Base-by-base conservation (phyloP, 2,329 filamentous ascomycete genomes). In the Penicillium concentricum region DNA sequence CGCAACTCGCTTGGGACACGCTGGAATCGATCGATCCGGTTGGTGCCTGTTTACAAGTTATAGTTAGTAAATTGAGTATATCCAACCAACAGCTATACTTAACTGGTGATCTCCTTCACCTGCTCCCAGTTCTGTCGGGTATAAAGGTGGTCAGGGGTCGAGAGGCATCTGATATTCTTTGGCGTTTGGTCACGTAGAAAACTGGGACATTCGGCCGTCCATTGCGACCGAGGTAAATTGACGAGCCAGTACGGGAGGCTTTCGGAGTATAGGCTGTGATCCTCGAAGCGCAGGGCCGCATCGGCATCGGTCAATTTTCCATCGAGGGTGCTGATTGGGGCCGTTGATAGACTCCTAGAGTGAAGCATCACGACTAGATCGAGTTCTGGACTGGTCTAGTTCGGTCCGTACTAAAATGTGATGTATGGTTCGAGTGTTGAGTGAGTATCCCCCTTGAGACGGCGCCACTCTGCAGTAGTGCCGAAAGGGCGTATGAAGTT, bases 11-110 rank as follows among this genome's bases (percentile, higher is more conserved):
- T 89, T 0, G 93, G 92, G 2, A 86, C 75, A 20, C 93, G 85
- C 67, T 89, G 87, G 73, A 97, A 95, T 13, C 79, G 78, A 67
- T 91, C 87, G 44, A 97, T 86, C 9, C 82, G 82, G 76, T 95
- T 92, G 44, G 78, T 77, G 16, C 67, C 82, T 84, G 57, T 24
- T 48, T 13, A 37, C 8, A 30, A n/a, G 10, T 39, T 15, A 16
- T 24, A 13, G 35, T 54, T 32, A 51, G 42, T 35, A 3, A 30
- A 34, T 18, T 8, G 13, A 22, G 37, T 26, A 26, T 34, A 37
- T 42, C 18, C 12, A 24, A 13, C 5, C 5, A 16, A 7, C 13
- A 51, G 53, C 42, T 56, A 58, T 46, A 73, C 69, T 67, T 8
- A 51, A 80, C 77, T 69, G 56, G 90, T 82, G 60, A 92, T 81